Conservation (phyloP, 1,284 basidiomycete genomes). For the Entoloma clypeatum region DNA sequence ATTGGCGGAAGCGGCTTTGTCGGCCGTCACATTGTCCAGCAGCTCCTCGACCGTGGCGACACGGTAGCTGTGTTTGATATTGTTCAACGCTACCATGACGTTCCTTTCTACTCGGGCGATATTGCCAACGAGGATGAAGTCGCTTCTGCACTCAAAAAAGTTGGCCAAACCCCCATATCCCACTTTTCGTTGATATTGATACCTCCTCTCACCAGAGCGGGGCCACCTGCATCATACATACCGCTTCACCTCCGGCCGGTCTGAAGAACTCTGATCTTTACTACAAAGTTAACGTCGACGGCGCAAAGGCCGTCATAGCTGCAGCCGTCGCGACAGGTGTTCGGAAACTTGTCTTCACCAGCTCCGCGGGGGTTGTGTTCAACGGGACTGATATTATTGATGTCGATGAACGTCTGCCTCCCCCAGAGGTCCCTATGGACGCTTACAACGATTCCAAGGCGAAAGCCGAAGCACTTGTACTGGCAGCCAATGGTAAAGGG, state of each 20-base stretch:
- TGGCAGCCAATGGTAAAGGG: conserved; percentile 81
- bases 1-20: conserved; percentile 92
- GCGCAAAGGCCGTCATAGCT: conserved; percentile 83
- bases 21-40: conserved; percentile 86
- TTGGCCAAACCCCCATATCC: conserved; percentile 30
- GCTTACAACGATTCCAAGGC: conserved; percentile 98
- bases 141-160: conserved; percentile 70
- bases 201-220: conserved; percentile 49
- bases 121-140: conserved; percentile 77
- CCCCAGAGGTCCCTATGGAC: conserved; percentile 78
- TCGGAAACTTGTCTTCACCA: conserved; percentile 91
- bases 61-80: conserved; percentile 84
- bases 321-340: conserved; percentile 74
- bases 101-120: conserved; percentile 83
- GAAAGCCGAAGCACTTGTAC: conserved; percentile 80
- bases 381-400: conserved; percentile 81
- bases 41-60: conserved; percentile 76
- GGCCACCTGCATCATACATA: conserved; percentile 90
- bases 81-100: conserved; percentile 83
- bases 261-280: conserved; percentile 73
- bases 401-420: conserved; percentile 85
- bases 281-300: conserved; percentile 92
- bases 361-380: conserved; percentile 91
- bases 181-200: conserved; percentile 12
- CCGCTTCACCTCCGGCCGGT: conserved; percentile 85